Percentiles rank a stretch among this genome's conserved stretches.
Evolutionary conservation across 495 filamentous ascomycete genomes (phyloP).

Genomic region (Penicillium simplicissimum): DNA sequence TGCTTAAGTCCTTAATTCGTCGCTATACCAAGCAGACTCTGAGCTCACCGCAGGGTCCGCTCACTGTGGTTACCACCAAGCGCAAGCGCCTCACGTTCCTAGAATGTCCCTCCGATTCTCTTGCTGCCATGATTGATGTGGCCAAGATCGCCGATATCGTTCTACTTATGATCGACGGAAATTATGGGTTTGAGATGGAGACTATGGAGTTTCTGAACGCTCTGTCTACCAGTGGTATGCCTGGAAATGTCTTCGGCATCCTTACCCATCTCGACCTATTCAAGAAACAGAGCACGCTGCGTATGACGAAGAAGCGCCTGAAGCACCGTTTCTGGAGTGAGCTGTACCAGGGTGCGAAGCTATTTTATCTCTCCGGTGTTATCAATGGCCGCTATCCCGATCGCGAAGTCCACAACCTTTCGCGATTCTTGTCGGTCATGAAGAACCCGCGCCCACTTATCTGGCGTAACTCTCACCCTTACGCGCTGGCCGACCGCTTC

Average conservation of each 20-base stretch:
- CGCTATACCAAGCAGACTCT: constrained; percentile 96
- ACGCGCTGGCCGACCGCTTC: constrained; percentile 89
- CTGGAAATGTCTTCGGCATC: constrained; percentile 96
- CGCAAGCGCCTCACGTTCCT: constrained; percentile 89
- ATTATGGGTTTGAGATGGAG: constrained; percentile 99
- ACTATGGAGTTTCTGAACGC: constrained; percentile 99
- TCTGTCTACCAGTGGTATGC: constrained; percentile 87
- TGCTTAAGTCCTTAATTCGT: constrained; percentile 89
- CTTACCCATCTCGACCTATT: constrained; percentile 96
- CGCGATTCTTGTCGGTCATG: constrained; percentile 94
- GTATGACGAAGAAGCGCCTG: constrained; percentile 88
- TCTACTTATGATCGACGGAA: constrained; percentile 95
- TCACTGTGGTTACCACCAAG: constrained; percentile 95
- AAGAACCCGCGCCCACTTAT: constrained; percentile 94
- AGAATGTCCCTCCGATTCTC: constrained; percentile 90
- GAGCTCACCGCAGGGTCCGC: constrained; percentile 81
- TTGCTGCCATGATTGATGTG: constrained; percentile 93
- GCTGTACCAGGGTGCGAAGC: constrained; percentile 91
- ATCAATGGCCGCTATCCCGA: constrained; percentile 96
- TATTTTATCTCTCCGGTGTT: constrained; percentile 94
- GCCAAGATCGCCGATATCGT: constrained; percentile 97
- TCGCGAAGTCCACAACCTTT: constrained; percentile 92
- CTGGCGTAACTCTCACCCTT: constrained; percentile 97
- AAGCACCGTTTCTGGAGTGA: constrained; percentile 97
- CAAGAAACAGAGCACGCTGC: constrained; percentile 83